Evolutionary conservation across 257 asterid genomes (phyloP).

Genomic region (Cinchona pubescens): DNA sequence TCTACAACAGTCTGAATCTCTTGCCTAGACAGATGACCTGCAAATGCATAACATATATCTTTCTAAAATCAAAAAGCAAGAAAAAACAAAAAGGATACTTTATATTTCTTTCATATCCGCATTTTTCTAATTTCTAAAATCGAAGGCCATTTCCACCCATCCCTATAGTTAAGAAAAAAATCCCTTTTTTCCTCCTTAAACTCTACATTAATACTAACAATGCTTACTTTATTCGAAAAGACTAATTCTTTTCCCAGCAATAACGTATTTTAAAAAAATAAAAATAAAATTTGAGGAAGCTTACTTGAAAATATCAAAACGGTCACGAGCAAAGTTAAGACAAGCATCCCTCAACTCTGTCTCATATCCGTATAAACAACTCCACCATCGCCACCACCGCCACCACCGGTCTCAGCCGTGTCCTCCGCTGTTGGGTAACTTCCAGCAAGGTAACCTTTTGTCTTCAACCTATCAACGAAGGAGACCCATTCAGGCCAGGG

Average conservation of each 20-base stretch:
- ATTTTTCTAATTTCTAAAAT: not conserved
- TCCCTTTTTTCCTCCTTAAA: not conserved
- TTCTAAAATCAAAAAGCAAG: too few species aligned
- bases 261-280: not conserved
- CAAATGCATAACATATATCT: conserved; percentile 16
- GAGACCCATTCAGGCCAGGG: conserved; percentile 97
- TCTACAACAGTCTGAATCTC: conserved; percentile 70
- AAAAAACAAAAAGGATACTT: too few species aligned
- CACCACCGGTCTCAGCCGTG: conserved; percentile 8
- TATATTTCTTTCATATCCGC: too few species aligned
- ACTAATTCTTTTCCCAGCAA: not conserved
- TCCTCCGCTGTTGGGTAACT: conserved; percentile 12
- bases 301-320: conserved; percentile 79
- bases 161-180: not conserved
- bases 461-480: conserved; percentile 64
- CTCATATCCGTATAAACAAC: conserved; percentile 48
- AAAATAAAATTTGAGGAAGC: conserved; percentile 9
- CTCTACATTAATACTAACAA: too few species aligned
- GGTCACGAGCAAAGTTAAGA: conserved; percentile 77
- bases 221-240: not conserved
- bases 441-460: conserved; percentile 56
- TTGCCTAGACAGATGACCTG: conserved; percentile 62
- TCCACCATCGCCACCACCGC: conserved; percentile 22
- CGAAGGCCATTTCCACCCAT: too few species aligned
- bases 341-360: conserved; percentile 64